Evolutionary conservation across 768 basidiomycete genomes (phyloP).

Genomic region (Gymnopilus junonius): DNA sequence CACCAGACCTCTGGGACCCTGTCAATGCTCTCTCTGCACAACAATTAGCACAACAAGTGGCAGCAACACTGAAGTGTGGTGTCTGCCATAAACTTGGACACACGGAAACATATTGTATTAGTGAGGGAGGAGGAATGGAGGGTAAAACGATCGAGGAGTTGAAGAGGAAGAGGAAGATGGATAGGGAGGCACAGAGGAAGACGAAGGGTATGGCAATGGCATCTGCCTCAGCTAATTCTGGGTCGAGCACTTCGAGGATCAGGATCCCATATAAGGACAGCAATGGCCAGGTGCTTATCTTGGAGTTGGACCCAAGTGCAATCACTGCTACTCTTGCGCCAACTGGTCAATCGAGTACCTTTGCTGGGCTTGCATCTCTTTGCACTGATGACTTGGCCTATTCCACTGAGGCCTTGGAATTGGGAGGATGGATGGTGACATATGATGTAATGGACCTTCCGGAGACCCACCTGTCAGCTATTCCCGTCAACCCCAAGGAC

Average conservation of each 20-base stretch:
- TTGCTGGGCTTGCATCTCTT: neutral
- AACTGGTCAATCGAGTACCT: neutral
- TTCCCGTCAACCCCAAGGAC: neutral
- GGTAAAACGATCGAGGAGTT: conserved; percentile 29
- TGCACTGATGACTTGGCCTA: neutral
- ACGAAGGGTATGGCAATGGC: neutral
- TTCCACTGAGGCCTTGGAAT: neutral
- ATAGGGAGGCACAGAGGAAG: neutral
- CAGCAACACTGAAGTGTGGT: conserved; percentile 7
- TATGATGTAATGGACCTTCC: neutral
- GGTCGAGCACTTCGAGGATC: neutral
- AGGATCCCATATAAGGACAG: conserved; percentile 2
- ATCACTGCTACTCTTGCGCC: neutral
- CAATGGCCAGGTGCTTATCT: conserved; percentile 1
- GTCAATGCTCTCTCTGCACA: neutral
- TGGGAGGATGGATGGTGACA: neutral
- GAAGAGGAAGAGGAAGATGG: neutral
- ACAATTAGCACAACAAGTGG: neutral
- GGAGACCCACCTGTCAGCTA: neutral
- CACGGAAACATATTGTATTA: conserved; percentile 22
- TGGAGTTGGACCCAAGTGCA: neutral
- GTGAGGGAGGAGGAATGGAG: conserved; percentile 30
- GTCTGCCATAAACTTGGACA: conserved; percentile 19
- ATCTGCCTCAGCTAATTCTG: neutral
- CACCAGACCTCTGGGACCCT: neutral